phyloP scores from a whole-genome alignment of 331 rosid genomes.

The Phaseolus coccineus region DNA sequence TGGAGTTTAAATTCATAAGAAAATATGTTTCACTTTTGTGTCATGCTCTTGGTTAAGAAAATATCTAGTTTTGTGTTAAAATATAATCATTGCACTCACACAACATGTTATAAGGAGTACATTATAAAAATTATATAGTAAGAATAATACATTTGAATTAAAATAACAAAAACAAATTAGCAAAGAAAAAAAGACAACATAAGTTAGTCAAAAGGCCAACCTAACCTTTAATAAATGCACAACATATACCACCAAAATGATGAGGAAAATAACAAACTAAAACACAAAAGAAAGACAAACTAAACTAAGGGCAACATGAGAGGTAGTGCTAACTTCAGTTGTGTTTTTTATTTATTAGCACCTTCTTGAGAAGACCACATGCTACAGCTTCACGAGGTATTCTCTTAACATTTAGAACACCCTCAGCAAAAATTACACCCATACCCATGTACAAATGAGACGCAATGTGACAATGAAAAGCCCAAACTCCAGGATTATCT shows the following conservation, averaged over 20 bases:
- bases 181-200: neutral
- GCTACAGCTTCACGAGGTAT: conserved; percentile 53
- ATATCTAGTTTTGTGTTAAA: too few species aligned
- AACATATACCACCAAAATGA: neutral
- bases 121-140: too few species aligned
- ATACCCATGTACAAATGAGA: conserved; percentile 92
- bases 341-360: neutral
- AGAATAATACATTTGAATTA: too few species aligned
- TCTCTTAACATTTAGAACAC: conserved; percentile 41
- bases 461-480: conserved; percentile 79
- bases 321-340: neutral
- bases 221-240: neutral
- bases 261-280: neutral
- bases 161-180: too few species aligned
- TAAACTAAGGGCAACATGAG: neutral
- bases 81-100: too few species aligned
- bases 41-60: too few species aligned
- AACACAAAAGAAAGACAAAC: neutral
- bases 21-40: too few species aligned
- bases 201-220: neutral
- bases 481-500: conserved; percentile 90
- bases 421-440: conserved; percentile 78
- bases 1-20: too few species aligned
- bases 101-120: too few species aligned
- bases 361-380: conserved; percentile 37